Evolutionary conservation across 768 basidiomycete genomes (phyloP), one percentile per base, ranked within the genome.

Genomic region (Phanerochaete sordida): DNA sequence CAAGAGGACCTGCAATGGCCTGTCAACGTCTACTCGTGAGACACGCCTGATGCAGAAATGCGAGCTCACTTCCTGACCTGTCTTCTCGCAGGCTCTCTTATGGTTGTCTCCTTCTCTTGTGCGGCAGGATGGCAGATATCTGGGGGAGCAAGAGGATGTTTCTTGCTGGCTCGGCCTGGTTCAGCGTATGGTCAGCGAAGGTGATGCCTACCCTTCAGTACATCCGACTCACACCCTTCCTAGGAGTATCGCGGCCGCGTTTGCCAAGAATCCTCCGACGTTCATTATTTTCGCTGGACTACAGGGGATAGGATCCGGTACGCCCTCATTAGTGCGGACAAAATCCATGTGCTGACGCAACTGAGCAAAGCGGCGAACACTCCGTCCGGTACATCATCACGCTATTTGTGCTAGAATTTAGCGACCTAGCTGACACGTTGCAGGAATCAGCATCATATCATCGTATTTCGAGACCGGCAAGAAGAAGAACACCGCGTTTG

Each of bases 211-310:
- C 39, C 19, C 11, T 12, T 43, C 39, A 19, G 4, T 19, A 19
- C 19, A 7, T 6, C 6, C 33, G 33, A 7, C 16, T 39, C 23
- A 16, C 21, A 26, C 4, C 28, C 21, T 24, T 28, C 31, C 19
- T 56, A 71, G 73, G 72, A 74, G 73, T 56, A 61, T 73, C 11
- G 69, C 63, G 6, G 67, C 69, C 2, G 70, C 72, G 24, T 70
- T 73, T 33, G 68, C 72, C 12, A 69, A 67, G 27, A 70, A 54
- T 54, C 64, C 67, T 28, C 60, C 56, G 15, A 30, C 65, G 27
- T 72, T 75, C 60, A 75, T 74, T 50, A 35, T 68, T 21, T 72
- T 73, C 59, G 64, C 72, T 27, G 74, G 71, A 11, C 58, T 73
- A 13, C 64, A 67, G 58, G 74, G 74, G 5, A 52, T 75, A 7